Percentiles rank a stretch among this genome's conserved stretches.
Evolutionary conservation across 2,329 filamentous ascomycete genomes (phyloP).

Genomic region (Ramichloridium luteum): DNA sequence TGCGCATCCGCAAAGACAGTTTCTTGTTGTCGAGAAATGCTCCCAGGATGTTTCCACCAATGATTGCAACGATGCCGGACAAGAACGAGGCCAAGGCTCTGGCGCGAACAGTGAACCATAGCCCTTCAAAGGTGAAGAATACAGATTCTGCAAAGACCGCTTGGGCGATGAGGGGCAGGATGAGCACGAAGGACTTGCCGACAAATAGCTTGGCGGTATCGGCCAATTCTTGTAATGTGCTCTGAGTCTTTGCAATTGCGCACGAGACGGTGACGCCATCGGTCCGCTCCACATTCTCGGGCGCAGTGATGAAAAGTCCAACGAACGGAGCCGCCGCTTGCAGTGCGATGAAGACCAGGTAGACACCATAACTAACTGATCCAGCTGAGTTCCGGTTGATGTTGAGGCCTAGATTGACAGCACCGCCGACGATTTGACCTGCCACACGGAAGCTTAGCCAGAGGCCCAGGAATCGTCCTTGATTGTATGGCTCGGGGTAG

Average conservation of each 20-base stretch:
- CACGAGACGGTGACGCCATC: constrained; percentile 53
- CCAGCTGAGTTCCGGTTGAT: constrained; percentile 44
- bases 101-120: constrained; percentile 60
- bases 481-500: constrained; percentile 59
- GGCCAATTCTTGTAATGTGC: constrained; percentile 48
- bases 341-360: constrained; percentile 56
- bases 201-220: constrained; percentile 48
- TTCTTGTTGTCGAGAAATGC: constrained; percentile 49
- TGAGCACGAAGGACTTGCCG: constrained; percentile 48
- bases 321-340: constrained; percentile 55
- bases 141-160: constrained; percentile 61
- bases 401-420: constrained; percentile 59
- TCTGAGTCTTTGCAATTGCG: constrained; percentile 38
- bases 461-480: constrained; percentile 52
- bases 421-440: constrained; percentile 59
- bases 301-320: constrained; percentile 49
- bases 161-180: constrained; percentile 57
- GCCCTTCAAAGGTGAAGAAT: constrained; percentile 49
- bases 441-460: constrained; percentile 52
- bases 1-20: constrained; percentile 42
- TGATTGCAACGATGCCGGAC: constrained; percentile 54
- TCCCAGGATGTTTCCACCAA: constrained; percentile 53
- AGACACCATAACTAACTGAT: constrained; percentile 57
- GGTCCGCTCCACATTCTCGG: constrained; percentile 49
- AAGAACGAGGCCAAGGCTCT: constrained; percentile 60